Evolutionary conservation across 2,329 filamentous ascomycete species (phyloP).

Genomic region (Penicillium sp.): DNA sequence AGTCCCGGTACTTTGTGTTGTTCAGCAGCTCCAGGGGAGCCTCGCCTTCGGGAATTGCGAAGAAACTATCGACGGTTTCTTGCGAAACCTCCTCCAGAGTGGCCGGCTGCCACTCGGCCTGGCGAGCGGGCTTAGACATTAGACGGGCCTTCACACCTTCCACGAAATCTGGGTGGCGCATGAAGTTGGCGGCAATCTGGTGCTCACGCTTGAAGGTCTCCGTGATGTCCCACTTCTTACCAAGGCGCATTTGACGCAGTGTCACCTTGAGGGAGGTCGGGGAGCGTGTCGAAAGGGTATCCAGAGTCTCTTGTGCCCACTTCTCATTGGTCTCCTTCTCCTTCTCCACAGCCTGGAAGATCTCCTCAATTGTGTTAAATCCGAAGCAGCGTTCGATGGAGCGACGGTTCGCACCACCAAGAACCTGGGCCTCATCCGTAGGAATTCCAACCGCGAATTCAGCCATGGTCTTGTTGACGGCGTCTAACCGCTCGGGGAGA

Average conservation of each 20-base stretch:
- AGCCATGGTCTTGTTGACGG: constrained; percentile 85
- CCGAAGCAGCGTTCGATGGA: constrained; percentile 85
- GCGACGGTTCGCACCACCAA: constrained; percentile 70
- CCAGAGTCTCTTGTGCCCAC: constrained; percentile 79
- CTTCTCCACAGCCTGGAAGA: constrained; percentile 66
- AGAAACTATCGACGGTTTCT: constrained; percentile 68
- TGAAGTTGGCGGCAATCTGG: constrained; percentile 81
- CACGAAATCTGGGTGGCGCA: constrained; percentile 86
- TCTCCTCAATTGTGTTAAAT: constrained; percentile 66
- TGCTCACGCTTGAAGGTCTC: constrained; percentile 86
- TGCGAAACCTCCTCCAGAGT: constrained; percentile 67
- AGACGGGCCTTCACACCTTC: constrained; percentile 86
- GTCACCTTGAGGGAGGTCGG: constrained; percentile 86
- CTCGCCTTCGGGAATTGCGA: constrained; percentile 52
- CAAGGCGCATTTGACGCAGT: constrained; percentile 77
- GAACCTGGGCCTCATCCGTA: constrained; percentile 62
- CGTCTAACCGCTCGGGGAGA: constrained; percentile 62
- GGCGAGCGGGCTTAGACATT: constrained; percentile 65
- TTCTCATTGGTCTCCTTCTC: constrained; percentile 55
- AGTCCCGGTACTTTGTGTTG: constrained; percentile 63
- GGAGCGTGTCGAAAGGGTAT: constrained; percentile 74
- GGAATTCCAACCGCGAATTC: constrained; percentile 89
- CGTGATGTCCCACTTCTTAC: constrained; percentile 73
- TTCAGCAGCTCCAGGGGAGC: constrained; percentile 63
- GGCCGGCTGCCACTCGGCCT: constrained; percentile 74